Base-by-base conservation (phyloP, 768 basidiomycete genomes). In the Termitomyces sp. region DNA sequence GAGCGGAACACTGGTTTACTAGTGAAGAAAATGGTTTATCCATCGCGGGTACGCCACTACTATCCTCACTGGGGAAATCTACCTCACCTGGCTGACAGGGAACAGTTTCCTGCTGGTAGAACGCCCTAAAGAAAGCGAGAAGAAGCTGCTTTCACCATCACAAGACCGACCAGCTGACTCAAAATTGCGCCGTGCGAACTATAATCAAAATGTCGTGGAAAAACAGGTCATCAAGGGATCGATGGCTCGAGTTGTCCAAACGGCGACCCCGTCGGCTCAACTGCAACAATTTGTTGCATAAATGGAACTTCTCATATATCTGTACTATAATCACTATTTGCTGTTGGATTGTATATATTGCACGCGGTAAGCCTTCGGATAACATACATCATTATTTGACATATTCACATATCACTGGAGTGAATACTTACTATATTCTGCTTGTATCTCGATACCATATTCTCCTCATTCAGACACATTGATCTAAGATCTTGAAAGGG, bases 1-100 rank as follows among this genome's bases (percentile, higher is more conserved):
- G 75, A 34, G 64, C 71, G 41, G 78, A 78, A 27, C 85, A 87
- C 56, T 89, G 87, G 87, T 86, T 87, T 62, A 75, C 82, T 55
- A 75, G 78, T 9, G 84, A 79, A 58, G 72, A 69, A 41, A 80
- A 82, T 45, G 82, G 84, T 9, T 69, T 80, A 38, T 87, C 85
- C 2, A 77, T 82, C 48, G 76, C 81, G 45, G 80, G 84, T 83
- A 63, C 58, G 73, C 65, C 37, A 25, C 25, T 43, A 34, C 29
- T 16, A 31, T 40, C 35, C 14, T 50, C 42, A 34, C 19, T 12
- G 29, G 23, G 21, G 29, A 32, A 43, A n/a, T 8, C 16, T 25
- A 23, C 7, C 58, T 38, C 19, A 46, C 27, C 40, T 41, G 12
- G 19, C 29, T 27, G 4, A 21, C 42, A 60, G 66, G 61, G 29